phyloP scores from a whole-genome alignment of 148 eudicot genomes.

The Rhododendron vialii region DNA sequence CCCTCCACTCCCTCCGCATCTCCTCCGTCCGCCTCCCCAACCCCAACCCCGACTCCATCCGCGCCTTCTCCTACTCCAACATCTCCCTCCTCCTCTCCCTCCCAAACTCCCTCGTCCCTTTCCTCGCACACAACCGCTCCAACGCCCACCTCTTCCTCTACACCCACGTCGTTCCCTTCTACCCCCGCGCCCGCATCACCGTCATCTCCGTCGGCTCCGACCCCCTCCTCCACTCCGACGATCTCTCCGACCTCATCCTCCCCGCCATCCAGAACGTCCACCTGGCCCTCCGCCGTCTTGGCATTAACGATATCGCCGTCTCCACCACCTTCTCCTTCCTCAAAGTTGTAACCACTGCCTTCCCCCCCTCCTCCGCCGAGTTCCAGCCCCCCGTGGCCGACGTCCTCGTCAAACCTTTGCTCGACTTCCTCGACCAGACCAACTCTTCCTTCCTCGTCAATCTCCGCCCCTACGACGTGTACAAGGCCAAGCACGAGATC shows the following conservation, averaged over 20 bases:
- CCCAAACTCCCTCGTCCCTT: conserved; percentile 54
- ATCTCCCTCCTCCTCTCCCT: conserved; percentile 65
- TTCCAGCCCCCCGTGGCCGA: conserved; percentile 40
- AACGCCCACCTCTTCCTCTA: conserved; percentile 51
- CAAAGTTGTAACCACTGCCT: conserved; percentile 34
- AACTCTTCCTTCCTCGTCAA: conserved; percentile 61
- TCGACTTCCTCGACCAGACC: conserved; percentile 51
- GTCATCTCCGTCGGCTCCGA: conserved; percentile 58
- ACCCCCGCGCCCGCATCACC: conserved; percentile 70
- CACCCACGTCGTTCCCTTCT: conserved; percentile 68
- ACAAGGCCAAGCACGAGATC: conserved; percentile 33
- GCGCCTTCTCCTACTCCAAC: conserved; percentile 66
- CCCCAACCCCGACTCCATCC: conserved; percentile 44
- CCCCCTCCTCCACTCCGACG: conserved; percentile 16
- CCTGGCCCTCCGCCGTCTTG: conserved; percentile 37
- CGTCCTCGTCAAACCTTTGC: conserved; percentile 45
- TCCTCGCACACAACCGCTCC: conserved; percentile 59
- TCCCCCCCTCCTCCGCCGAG: conserved; percentile 79
- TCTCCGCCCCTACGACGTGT: conserved; percentile 55
- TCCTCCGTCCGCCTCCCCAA: conserved; percentile 47
- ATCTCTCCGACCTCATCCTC: conserved; percentile 33
- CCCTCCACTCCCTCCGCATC: conserved; percentile 30
- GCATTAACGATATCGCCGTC: conserved; percentile 45
- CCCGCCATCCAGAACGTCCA: conserved; percentile 64
- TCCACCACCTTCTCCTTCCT: conserved; percentile 69